These are phyloP conservation scores for Geotrichum cucujoidarum DNA, from an alignment of 1,139 yeast genomes.

Conservation along the genomic window DNA sequence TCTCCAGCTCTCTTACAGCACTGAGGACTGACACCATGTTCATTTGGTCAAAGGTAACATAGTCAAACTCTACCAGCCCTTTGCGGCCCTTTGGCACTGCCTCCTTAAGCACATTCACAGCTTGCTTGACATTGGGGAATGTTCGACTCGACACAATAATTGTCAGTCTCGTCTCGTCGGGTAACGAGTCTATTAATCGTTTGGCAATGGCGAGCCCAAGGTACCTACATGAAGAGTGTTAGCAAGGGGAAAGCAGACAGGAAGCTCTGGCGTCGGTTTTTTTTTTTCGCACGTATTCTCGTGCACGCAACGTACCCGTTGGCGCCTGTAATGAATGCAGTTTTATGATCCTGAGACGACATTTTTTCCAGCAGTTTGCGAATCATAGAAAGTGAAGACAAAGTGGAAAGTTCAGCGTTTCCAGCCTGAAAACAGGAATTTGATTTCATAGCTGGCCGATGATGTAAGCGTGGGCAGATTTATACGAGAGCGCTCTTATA, in stretches of 20 bases:
- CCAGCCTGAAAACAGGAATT: too few relatives aligned
- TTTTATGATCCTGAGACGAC: conserved; percentile 30
- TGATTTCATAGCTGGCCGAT: too few relatives aligned
- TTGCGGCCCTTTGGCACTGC: conserved; percentile 38
- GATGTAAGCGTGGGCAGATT: too few relatives aligned
- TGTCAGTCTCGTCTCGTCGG: conserved; percentile 54
- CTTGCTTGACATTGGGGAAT: conserved; percentile 73
- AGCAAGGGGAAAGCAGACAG: conserved; percentile 1
- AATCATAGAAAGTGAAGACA: too few relatives aligned
- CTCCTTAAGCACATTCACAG: conserved; percentile 56
- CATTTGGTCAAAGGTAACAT: conserved; percentile 79
- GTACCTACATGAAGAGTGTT: conserved; percentile 44
- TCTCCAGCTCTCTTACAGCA: conserved; percentile 65
- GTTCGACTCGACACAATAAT: conserved; percentile 86
- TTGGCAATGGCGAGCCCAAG: conserved; percentile 83
- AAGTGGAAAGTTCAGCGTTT: too few relatives aligned
- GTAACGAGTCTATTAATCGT: conserved; percentile 59
- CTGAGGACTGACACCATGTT: conserved; percentile 79
- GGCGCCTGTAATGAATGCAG: conserved; percentile 60
- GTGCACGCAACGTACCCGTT: conserved; percentile 42
- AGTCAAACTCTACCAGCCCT: conserved; percentile 75
- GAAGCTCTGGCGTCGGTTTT: background rate
- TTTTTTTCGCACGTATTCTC: background rate
- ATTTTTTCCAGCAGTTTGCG: too few relatives aligned
- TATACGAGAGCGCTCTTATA: too few relatives aligned